Evolutionary conservation across 1,139 yeast genomes (phyloP).

Genomic region (Diutina ranongensis): DNA sequence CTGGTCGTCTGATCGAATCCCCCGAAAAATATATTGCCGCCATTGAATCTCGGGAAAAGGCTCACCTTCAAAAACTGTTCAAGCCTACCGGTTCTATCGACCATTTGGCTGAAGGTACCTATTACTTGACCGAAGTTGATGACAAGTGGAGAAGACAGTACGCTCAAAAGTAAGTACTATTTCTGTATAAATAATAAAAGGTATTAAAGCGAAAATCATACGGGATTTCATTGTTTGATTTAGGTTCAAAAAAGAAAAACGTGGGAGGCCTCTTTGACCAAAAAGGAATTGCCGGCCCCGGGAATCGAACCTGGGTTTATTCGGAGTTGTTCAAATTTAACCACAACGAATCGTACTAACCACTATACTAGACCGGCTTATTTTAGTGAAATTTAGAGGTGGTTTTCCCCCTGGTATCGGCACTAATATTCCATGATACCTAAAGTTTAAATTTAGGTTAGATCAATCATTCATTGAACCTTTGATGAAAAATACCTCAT

Average conservation of each 20-base stretch:
- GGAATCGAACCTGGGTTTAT: conserved; percentile 47
- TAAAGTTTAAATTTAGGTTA: too few species aligned
- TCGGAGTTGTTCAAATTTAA: conserved; percentile 18
- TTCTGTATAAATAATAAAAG: not conserved
- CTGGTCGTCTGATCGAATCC: conserved; percentile 50
- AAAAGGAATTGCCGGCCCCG: conserved; percentile 31
- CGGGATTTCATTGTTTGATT: not conserved
- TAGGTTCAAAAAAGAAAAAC: too few species aligned
- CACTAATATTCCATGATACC: too few species aligned
- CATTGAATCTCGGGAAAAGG: conserved; percentile 76
- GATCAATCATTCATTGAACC: too few species aligned
- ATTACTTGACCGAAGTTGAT: conserved; percentile 75
- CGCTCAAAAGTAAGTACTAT: conserved; percentile 31
- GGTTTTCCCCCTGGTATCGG: too few species aligned
- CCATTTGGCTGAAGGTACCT: conserved; percentile 60
- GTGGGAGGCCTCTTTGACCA: too few species aligned
- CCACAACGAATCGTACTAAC: conserved; percentile 46
- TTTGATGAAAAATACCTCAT: too few species aligned
- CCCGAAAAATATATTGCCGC: conserved; percentile 80
- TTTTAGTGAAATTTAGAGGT: too few species aligned
- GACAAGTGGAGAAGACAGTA: conserved; percentile 84
- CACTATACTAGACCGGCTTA: conserved; percentile 26
- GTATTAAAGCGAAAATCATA: too few species aligned
- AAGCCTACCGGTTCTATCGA: conserved; percentile 74
- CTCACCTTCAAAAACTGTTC: conserved; percentile 71